A percentile compares a stretch with the other conserved stretches of the same genome.
Conservation (phyloP, 495 filamentous ascomycete species). For the Xylaria sp. region DNA sequence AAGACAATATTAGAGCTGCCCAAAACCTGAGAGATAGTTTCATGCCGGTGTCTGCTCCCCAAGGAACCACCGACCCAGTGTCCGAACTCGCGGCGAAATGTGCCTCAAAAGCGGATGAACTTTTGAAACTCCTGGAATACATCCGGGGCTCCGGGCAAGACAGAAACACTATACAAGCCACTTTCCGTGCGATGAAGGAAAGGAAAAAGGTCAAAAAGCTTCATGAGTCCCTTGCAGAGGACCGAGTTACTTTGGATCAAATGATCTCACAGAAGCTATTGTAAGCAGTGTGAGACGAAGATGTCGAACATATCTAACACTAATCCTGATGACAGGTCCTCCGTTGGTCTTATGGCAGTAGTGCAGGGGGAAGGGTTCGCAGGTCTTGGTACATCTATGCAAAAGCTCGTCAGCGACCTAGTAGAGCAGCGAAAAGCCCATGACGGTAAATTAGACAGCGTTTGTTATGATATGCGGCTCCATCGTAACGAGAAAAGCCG, state of each 20-base stretch:
- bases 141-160: not conserved
- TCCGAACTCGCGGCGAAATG: too few species aligned
- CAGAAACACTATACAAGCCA: not conserved
- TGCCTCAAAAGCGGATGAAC: too few species aligned
- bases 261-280: slow-evolving; percentile 5
- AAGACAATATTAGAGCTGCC: not conserved
- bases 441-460: not conserved
- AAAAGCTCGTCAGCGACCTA: not conserved
- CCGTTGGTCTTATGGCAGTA: not conserved
- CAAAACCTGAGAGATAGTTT: not conserved
- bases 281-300: not conserved
- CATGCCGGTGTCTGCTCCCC: too few species aligned
- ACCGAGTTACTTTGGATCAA: not conserved
- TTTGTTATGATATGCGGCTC: not conserved
- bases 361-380: not conserved
- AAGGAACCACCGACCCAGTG: too few species aligned
- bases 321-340: not conserved
- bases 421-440: slow-evolving; percentile 1
- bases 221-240: not conserved
- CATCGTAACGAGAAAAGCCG: not conserved
- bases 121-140: slow-evolving; percentile 2
- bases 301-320: not conserved
- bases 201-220: not conserved
- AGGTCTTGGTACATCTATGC: not conserved
- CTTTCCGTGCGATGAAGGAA: not conserved